phyloP scores from a whole-genome alignment of 306 rosid genomes.

The Castanea crenata region DNA sequence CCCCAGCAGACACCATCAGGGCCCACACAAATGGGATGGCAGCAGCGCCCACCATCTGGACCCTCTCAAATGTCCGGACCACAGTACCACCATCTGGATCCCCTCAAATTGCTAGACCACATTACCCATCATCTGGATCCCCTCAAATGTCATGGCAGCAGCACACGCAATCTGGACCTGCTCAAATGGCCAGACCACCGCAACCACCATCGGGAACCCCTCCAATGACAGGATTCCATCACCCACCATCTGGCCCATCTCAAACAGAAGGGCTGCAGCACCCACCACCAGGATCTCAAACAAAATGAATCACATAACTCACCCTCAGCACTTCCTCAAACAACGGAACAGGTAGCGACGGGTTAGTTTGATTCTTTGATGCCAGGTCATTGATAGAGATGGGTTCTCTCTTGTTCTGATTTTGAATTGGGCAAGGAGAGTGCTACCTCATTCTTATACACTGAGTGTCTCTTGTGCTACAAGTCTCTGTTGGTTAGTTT shows the following conservation, averaged over 20 bases:
- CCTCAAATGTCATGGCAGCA: slow-evolving; percentile 22
- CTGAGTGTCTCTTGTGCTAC: slow-evolving; percentile 7
- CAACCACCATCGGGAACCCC: slow-evolving; percentile 24
- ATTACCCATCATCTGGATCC: slow-evolving; percentile 21
- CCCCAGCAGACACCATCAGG: slow-evolving; percentile 27
- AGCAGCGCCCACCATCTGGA: slow-evolving; percentile 21
- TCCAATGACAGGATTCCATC: slow-evolving; percentile 26
- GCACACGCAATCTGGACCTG: slow-evolving; percentile 7
- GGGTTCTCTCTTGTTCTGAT: slow-evolving; percentile 3
- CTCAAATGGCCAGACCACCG: slow-evolving; percentile 27
- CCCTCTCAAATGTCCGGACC: slow-evolving; percentile 20
- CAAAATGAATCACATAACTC: slow-evolving; percentile 40
- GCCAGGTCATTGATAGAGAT: slow-evolving; percentile 16
- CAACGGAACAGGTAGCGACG: slow-evolving; percentile 34
- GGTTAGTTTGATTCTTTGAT: slow-evolving; percentile 31
- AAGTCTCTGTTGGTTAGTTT: slow-evolving; percentile 14
- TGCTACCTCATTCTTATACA: slow-evolving; percentile 12
- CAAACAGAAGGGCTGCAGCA: slow-evolving; percentile 36
- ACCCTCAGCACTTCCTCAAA: slow-evolving; percentile 39
- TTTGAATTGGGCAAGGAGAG: slow-evolving; percentile 16
- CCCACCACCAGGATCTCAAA: slow-evolving; percentile 36
- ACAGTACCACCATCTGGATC: slow-evolving; percentile 28
- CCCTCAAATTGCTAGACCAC: slow-evolving; percentile 29
- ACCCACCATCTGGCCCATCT: slow-evolving; percentile 30
- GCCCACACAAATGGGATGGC: slow-evolving; percentile 22